Base-by-base conservation (phyloP, 1,284 basidiomycete genomes). In the Psilocybe mexicana region DNA sequence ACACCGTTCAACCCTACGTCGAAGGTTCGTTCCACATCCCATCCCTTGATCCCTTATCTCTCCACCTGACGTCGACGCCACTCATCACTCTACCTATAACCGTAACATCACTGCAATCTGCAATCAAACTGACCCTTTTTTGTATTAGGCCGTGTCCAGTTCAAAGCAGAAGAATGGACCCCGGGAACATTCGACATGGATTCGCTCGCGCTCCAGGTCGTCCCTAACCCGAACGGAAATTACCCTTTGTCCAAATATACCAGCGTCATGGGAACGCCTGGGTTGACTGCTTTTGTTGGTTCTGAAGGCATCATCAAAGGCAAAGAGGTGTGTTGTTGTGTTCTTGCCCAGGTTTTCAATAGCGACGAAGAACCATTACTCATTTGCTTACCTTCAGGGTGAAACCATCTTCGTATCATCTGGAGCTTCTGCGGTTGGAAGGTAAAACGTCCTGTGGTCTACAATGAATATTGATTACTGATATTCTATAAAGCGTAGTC, bases 321-420 rank as follows among this genome's bases (percentile, higher is more conserved):
- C 0, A 76, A 76, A 61, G 68, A 70, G 59, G 74, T 73, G 24
- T 48, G 65, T 52, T 18, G 18, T 18, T 18, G 18, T 18, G 18
- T 18, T 18, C 18, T 18, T 18, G 18, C 18, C 18, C 18, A 18
- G 18, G 18, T 18, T 18, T 18, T 18, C 18, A 18, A 18, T 18
- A 18, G 18, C 18, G 18, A 18, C 18, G 18, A 18, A 18, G 18
- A 18, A 18, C 3, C 7, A 14, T 1, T 46, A 38, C 10, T 30
- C 2, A 6, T 3, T 3, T 4, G 12, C 40, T 18, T 18, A 18
- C 18, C 18, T 18, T 33, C 30, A 82, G 69, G 84, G 85, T 0
- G 83, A 87, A 43, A 79, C 75, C 0, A 78, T 81, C 7, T 83
- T 85, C 53, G 77, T 88, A 28, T 79, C 79, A 2, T 77, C 81